A percentile compares a stretch with the other conserved stretches of the same genome.
These are phyloP conservation scores for Tetrapisispora nanseiensis DNA, from an alignment of 805 yeast species.

Conservation along the genomic window DNA sequence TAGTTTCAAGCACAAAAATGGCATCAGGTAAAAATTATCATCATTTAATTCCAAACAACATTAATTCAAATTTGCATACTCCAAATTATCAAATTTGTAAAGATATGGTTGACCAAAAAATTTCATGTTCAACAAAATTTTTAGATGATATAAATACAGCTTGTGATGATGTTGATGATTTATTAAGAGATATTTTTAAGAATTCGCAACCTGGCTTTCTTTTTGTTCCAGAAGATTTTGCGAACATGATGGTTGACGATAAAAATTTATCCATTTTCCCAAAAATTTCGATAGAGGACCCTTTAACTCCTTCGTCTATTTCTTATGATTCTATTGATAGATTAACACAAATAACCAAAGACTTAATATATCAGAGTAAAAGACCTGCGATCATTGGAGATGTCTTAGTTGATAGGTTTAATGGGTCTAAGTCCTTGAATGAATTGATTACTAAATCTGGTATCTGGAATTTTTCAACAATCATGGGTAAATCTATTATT, in stretches of 20 bases:
- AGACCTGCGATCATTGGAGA: slow-evolving; percentile 67
- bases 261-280: slow-evolving; percentile 15
- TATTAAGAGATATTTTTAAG: slow-evolving; percentile 44
- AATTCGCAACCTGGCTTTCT: slow-evolving; percentile 74
- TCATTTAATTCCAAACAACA: slow-evolving; percentile 45
- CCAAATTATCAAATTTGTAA: slow-evolving; percentile 65
- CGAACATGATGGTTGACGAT: slow-evolving; percentile 29
- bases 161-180: slow-evolving; percentile 51
- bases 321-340: background rate
- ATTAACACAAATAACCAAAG: slow-evolving; percentile 34
- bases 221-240: slow-evolving; percentile 65
- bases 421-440: slow-evolving; percentile 36
- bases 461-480: slow-evolving; percentile 50
- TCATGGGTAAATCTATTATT: slow-evolving; percentile 61
- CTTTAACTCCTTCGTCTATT: background rate
- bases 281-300: slow-evolving; percentile 5
- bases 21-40: slow-evolving; percentile 34
- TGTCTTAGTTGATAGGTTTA: slow-evolving; percentile 54
- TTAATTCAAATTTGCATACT: slow-evolving; percentile 27
- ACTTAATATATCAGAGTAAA: slow-evolving; percentile 40
- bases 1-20: slow-evolving; percentile 6
- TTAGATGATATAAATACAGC: slow-evolving; percentile 39
- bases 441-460: slow-evolving; percentile 37
- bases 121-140: slow-evolving; percentile 48
- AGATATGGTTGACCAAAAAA: slow-evolving; percentile 43